Evolutionary conservation across 148 eudicot species (phyloP).

Genomic region (Rhododendron ferrugineum): DNA sequence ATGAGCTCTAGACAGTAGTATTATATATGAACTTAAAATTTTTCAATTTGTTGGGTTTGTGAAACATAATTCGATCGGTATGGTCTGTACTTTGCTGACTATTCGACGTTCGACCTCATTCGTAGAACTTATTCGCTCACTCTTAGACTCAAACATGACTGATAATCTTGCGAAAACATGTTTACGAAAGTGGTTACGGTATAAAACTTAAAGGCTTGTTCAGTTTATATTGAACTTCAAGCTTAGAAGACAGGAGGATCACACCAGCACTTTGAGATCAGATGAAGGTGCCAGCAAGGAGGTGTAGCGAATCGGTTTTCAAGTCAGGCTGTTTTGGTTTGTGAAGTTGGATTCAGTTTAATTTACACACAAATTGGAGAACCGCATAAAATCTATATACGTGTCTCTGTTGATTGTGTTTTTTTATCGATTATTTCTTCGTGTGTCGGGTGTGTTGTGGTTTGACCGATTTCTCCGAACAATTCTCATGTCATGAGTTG

Average conservation of each 20-base stretch:
- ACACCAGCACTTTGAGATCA: too few species aligned
- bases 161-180: too few species aligned
- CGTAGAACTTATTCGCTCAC: too few species aligned
- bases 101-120: too few species aligned
- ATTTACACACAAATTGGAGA: background rate
- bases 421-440: background rate
- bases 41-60: background rate
- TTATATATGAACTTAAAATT: too few species aligned
- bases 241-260: too few species aligned
- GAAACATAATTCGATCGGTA: background rate
- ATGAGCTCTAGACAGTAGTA: background rate
- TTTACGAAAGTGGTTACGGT: too few species aligned
- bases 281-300: background rate
- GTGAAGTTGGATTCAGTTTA: background rate
- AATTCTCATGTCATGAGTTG: background rate
- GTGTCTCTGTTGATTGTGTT: too few species aligned
- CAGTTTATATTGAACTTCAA: too few species aligned
- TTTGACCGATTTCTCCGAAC: background rate
- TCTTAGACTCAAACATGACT: too few species aligned
- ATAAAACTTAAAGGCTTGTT: too few species aligned
- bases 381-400: background rate
- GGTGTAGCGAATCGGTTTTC: background rate
- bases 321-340: background rate
- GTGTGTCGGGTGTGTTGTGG: background rate
- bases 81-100: background rate